Percentiles rank a stretch among this genome's conserved stretches.
These are phyloP conservation scores for Jaapia argillacea DNA, from an alignment of 768 basidiomycete species.

Conservation along the genomic window DNA sequence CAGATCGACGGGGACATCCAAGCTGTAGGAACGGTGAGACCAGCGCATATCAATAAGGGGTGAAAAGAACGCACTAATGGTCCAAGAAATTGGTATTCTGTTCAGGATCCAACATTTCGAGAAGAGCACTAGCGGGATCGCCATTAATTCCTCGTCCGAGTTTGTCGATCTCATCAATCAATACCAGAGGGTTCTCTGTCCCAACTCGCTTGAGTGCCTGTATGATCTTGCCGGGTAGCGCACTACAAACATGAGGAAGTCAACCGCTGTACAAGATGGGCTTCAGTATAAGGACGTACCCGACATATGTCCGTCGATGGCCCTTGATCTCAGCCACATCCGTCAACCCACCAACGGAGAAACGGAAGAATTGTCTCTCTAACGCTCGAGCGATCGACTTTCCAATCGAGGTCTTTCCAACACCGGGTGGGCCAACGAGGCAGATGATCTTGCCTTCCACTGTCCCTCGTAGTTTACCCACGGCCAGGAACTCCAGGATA, in stretches of 20 bases:
- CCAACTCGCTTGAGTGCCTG: slow-evolving; percentile 90
- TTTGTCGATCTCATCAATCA: slow-evolving; percentile 96
- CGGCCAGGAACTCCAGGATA: slow-evolving; percentile 92
- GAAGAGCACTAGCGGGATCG: slow-evolving; percentile 81
- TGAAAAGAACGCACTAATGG: slow-evolving; percentile 65
- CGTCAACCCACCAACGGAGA: slow-evolving; percentile 92
- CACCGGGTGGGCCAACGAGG: slow-evolving; percentile 93
- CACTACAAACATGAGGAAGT: slow-evolving; percentile 29
- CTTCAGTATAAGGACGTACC: slow-evolving; percentile 39
- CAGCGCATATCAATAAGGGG: background rate
- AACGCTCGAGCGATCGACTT: slow-evolving; percentile 91
- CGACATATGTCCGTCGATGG: slow-evolving; percentile 93
- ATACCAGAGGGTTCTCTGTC: slow-evolving; percentile 87
- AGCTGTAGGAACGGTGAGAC: slow-evolving; percentile 35
- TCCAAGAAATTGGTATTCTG: slow-evolving; percentile 93
- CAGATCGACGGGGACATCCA: slow-evolving; percentile 95
- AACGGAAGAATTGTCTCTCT: slow-evolving; percentile 88
- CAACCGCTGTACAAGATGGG: background rate
- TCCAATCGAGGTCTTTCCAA: slow-evolving; percentile 95
- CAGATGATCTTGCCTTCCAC: slow-evolving; percentile 98
- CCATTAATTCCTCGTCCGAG: slow-evolving; percentile 88
- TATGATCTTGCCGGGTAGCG: slow-evolving; percentile 90
- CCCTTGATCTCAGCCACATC: slow-evolving; percentile 99
- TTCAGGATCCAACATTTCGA: slow-evolving; percentile 93
- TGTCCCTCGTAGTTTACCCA: slow-evolving; percentile 88